Percentiles rank a stretch among this genome's conserved stretches.
These are phyloP conservation scores for Claviceps digitariae DNA, from an alignment of 2,329 filamentous ascomycete genomes.

Conservation along the genomic window DNA sequence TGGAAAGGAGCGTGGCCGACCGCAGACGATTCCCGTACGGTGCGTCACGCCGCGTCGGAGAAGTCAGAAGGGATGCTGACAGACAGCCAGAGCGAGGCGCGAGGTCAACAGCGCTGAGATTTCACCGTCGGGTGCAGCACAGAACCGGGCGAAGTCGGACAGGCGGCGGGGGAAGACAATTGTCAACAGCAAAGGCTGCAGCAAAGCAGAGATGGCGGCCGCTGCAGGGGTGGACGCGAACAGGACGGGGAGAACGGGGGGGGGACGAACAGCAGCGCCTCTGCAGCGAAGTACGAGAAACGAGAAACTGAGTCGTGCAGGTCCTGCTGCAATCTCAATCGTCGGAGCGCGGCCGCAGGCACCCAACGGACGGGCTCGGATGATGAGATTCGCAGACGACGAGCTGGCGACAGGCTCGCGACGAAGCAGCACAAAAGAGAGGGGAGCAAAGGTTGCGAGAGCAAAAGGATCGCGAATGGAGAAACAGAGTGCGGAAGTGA, in stretches of 20 bases:
- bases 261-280: too few relatives aligned
- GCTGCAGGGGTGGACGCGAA: conserved; percentile 2
- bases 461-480: neutral
- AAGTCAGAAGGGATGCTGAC: neutral
- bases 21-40: conserved; percentile 1
- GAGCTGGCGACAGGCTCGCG: neutral
- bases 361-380: neutral
- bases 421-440: conserved; percentile 1
- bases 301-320: neutral
- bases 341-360: neutral
- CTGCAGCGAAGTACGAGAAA: too few relatives aligned
- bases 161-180: too few relatives aligned
- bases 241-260: neutral
- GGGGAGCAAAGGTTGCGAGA: neutral
- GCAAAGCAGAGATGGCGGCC: neutral
- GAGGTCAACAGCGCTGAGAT: neutral
- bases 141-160: neutral
- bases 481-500: neutral
- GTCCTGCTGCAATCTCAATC: conserved; percentile 1
- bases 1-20: conserved; percentile 1
- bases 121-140: too few relatives aligned
- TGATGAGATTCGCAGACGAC: neutral
- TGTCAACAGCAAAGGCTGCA: neutral
- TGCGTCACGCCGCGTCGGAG: neutral
- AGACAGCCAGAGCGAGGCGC: neutral